These are phyloP conservation scores for Aleurites moluccanus DNA, from an alignment of 441 rosid species.

Conservation along the genomic window DNA sequence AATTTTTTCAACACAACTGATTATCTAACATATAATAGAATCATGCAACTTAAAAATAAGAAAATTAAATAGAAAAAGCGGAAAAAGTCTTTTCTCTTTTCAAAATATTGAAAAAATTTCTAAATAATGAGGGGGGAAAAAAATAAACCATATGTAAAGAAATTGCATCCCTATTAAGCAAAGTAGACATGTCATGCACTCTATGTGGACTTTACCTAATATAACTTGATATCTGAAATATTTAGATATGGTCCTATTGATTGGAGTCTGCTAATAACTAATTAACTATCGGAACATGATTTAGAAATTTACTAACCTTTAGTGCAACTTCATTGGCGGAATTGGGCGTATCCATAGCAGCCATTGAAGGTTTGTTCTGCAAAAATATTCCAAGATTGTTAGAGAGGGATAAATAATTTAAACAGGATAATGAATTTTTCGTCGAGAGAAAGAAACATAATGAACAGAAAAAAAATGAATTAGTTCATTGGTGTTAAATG, in stretches of 20 bases:
- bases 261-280: not conserved
- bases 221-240: not conserved
- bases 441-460: no score
- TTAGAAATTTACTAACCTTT: constrained; percentile 25
- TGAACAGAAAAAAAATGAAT: no score
- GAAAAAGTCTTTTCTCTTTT: no score
- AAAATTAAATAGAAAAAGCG: no score
- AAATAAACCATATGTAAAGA: no score
- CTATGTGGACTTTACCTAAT: not conserved
- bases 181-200: not conserved
- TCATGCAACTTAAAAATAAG: no score
- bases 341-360: constrained; percentile 39
- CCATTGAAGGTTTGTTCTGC: constrained; percentile 39
- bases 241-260: not conserved
- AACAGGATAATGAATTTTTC: not conserved
- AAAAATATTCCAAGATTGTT: not conserved
- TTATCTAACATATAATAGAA: no score
- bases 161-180: not conserved
- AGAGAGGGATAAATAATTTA: constrained; percentile 1
- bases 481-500: no score
- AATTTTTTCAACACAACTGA: no score
- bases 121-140: no score
- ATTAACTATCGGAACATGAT: not conserved
- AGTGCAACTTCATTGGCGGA: constrained; percentile 31
- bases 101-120: no score